Base-by-base conservation (phyloP, 2,329 filamentous ascomycete species). In the Cercospora canescens region DNA sequence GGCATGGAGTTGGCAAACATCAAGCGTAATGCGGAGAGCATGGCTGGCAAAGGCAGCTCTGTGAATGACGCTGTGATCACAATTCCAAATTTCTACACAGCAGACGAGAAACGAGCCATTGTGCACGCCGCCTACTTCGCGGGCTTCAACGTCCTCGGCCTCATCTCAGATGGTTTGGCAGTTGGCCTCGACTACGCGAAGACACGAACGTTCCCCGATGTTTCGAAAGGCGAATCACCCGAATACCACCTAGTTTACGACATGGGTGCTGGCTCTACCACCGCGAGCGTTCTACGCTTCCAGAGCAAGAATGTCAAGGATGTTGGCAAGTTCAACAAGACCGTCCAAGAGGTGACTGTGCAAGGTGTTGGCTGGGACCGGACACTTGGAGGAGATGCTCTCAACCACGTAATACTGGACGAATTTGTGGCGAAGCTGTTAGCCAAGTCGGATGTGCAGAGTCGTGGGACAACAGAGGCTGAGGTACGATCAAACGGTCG, bases 161-260 rank as follows among this genome's bases (percentile, higher is more conserved):
- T 98, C 66, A 86, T 99, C 70, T 95, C 90, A 71, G 95, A 99
- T 76, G 94, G 94, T 16, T 81, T 97, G 68, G 93, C 95, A 34
- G 94, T 99, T 65, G 95, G 93, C 28, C 81, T 99, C 72, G 96
- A 99, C 81, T 99, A 98, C 79, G 95, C 95, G 50, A 97, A 93
- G 30, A 91, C 88, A 75, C 88, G 95, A 74, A 93, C 91, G 16
- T 99, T 98, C 79, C 93, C 94, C 39, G 93, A 88, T 73, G 84
- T 95, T 67, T 91, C 88, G 63, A 89, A 95, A 62, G 93, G 92
- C 62, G 90, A 87, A 70, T 93, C 93, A 82, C 90, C 95, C 0
- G 95, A 99, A 80, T 88, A 94, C 73, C 93, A 99, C 81, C 82
- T 99, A 78, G 88, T 99, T 32, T 99, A 95, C 76, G 95, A 99